A percentile compares a stretch with the other conserved stretches of the same genome.
Conservation (phyloP, 768 basidiomycete species). For the Tricholoma saponaceum region DNA sequence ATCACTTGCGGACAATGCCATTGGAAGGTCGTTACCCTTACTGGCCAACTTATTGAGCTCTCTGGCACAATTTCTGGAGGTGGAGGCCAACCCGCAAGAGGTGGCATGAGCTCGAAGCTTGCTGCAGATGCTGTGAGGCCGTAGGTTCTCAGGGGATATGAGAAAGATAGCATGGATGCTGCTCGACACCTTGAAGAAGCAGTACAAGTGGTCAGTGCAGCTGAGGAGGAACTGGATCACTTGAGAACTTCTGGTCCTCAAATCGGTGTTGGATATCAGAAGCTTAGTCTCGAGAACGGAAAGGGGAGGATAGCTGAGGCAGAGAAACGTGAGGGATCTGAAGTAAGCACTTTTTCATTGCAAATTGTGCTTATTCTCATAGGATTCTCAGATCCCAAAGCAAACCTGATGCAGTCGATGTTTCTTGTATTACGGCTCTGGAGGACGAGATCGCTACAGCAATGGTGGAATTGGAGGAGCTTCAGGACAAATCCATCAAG, state of each 20-base stretch:
- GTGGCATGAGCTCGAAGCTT: slow-evolving; percentile 92
- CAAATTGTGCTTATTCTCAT: background rate
- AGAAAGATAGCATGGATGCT: slow-evolving; percentile 75
- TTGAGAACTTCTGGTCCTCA: slow-evolving; percentile 62
- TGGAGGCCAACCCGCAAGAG: slow-evolving; percentile 69
- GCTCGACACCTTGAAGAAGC: slow-evolving; percentile 56
- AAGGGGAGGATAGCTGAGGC: slow-evolving; percentile 73
- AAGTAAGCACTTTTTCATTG: slow-evolving; percentile 46
- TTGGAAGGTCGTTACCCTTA: slow-evolving; percentile 93
- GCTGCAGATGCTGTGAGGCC: slow-evolving; percentile 76
- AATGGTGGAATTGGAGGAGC: slow-evolving; percentile 51
- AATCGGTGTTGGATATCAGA: slow-evolving; percentile 77
- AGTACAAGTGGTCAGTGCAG: slow-evolving; percentile 39
- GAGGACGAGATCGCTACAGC: slow-evolving; percentile 63
- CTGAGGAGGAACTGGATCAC: slow-evolving; percentile 62
- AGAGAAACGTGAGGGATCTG: slow-evolving; percentile 78
- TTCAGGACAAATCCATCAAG: slow-evolving; percentile 57
- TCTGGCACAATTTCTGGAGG: slow-evolving; percentile 98
- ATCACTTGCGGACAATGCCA: slow-evolving; percentile 74
- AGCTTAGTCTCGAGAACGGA: slow-evolving; percentile 76
- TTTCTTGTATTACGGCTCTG: slow-evolving; percentile 71
- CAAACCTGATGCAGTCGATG: slow-evolving; percentile 82
- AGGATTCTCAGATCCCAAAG: slow-evolving; percentile 59
- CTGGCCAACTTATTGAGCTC: slow-evolving; percentile 90
- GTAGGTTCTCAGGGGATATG: slow-evolving; percentile 68